Conservation (phyloP, 208 protist species). For the Crithidia acanthocephali region DNA sequence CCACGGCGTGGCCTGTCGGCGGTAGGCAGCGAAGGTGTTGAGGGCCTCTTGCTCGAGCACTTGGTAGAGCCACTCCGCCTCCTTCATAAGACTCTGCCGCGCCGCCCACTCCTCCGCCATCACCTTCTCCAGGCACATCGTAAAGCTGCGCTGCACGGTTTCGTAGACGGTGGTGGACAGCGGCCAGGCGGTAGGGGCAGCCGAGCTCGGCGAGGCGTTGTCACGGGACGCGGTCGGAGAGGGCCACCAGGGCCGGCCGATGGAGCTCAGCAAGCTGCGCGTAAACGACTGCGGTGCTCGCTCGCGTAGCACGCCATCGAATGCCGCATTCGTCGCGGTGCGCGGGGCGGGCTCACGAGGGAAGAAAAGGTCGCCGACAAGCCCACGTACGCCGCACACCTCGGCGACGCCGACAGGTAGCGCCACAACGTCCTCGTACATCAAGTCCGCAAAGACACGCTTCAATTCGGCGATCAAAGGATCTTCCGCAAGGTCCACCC, state of each 20-base stretch:
- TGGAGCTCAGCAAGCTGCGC: constrained; percentile 20
- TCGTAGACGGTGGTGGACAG: constrained; percentile 16
- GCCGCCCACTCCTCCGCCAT: constrained; percentile 16
- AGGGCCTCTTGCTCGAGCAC: constrained; percentile 16
- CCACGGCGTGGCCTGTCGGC: background rate
- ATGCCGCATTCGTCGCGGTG: background rate
- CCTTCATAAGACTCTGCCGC: constrained; percentile 14
- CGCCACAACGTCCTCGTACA: constrained; percentile 47
- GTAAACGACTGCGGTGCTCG: constrained; percentile 4
- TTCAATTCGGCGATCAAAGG: background rate
- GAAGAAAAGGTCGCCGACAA: constrained; percentile 58
- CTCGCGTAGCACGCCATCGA: background rate
- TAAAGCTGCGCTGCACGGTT: constrained; percentile 24
- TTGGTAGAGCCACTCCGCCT: constrained; percentile 24
- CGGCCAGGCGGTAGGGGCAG: constrained; percentile 14
- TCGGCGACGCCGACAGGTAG: constrained; percentile 48
- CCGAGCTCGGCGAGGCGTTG: too few relatives aligned
- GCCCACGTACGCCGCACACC: constrained; percentile 52
- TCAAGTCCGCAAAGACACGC: constrained; percentile 11
- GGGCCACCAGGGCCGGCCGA: constrained; percentile 22
- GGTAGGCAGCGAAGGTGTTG: constrained; percentile 12
- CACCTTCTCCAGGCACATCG: constrained; percentile 11
- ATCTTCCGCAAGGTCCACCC: background rate
- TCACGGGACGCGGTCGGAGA: too few relatives aligned
- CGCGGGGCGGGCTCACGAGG: constrained; percentile 15